Conservation (phyloP, 139 green algal genomes). For the Chlamydomonas sphaeroides region DNA sequence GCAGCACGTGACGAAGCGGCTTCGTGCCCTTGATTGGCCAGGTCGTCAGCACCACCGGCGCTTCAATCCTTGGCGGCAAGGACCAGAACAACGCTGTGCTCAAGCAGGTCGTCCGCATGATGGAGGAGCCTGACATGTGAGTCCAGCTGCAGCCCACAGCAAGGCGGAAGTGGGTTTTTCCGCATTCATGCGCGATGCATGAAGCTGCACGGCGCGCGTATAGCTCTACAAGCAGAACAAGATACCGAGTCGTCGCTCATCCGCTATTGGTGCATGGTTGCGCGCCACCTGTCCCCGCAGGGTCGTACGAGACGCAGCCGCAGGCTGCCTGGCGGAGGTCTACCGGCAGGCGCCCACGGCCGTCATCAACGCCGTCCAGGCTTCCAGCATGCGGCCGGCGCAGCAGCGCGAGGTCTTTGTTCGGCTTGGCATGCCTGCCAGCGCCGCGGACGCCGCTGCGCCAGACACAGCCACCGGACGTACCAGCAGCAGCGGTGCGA, state of each 20-base stretch:
- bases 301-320: conserved; percentile 61
- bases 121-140: conserved; percentile 61
- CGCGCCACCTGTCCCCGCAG: conserved; percentile 41
- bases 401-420: conserved; percentile 49
- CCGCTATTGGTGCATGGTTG: too few species aligned
- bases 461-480: background rate
- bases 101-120: conserved; percentile 50
- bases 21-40: too few species aligned
- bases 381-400: conserved; percentile 45
- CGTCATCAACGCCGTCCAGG: conserved; percentile 50
- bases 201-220: too few species aligned
- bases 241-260: background rate
- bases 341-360: conserved; percentile 48
- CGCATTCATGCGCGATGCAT: too few species aligned
- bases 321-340: conserved; percentile 63
- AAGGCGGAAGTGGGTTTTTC: background rate
- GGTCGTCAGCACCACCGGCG: conserved; percentile 15
- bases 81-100: conserved; percentile 49
- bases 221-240: too few species aligned
- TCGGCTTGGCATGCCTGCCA: conserved; percentile 4
- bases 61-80: background rate
- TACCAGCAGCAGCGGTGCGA: background rate
- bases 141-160: background rate
- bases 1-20: too few species aligned
- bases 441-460: background rate